A percentile compares a stretch with the other conserved stretches of the same genome.
phyloP scores from a whole-genome alignment of 2,329 filamentous ascomycete genomes.

The Fusarium cyanostomum region DNA sequence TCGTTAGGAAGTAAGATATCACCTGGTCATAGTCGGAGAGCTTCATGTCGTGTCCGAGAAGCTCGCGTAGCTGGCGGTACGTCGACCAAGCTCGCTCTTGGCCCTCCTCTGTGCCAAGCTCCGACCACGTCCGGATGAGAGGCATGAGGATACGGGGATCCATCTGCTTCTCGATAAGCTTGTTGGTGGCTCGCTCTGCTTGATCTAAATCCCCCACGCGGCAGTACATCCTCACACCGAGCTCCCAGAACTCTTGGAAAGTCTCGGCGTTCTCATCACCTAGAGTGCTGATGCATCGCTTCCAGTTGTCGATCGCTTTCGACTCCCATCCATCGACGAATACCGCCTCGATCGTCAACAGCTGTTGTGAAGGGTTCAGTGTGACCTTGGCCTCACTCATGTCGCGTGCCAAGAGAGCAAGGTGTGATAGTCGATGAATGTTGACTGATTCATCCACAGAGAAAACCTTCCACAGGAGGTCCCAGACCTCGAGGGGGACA shows the following conservation, averaged over 20 bases:
- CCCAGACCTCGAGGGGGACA: slow-evolving; percentile 70
- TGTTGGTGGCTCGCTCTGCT: slow-evolving; percentile 65
- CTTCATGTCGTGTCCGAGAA: slow-evolving; percentile 68
- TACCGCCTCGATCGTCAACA: slow-evolving; percentile 74
- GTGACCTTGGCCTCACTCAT: slow-evolving; percentile 67
- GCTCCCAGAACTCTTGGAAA: slow-evolving; percentile 67
- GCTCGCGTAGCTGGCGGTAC: slow-evolving; percentile 71
- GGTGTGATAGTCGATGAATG: slow-evolving; percentile 66
- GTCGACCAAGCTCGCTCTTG: slow-evolving; percentile 70
- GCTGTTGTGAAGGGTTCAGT: slow-evolving; percentile 66
- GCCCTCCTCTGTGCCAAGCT: slow-evolving; percentile 56
- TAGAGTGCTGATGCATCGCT: slow-evolving; percentile 63
- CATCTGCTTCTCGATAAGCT: slow-evolving; percentile 59
- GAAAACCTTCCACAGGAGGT: slow-evolving; percentile 71
- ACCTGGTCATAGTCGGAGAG: slow-evolving; percentile 82
- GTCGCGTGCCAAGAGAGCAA: slow-evolving; percentile 71
- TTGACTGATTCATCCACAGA: slow-evolving; percentile 61
- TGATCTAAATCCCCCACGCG: slow-evolving; percentile 65
- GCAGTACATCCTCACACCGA: slow-evolving; percentile 73
- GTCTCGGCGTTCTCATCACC: slow-evolving; percentile 57
- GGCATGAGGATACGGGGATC: slow-evolving; percentile 69
- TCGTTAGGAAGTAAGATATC: slow-evolving; percentile 74
- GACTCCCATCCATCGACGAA: slow-evolving; percentile 69
- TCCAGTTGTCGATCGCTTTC: slow-evolving; percentile 72
- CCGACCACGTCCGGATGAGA: slow-evolving; percentile 74